Percentiles rank a stretch among this genome's conserved stretches.
These are phyloP conservation scores for Keithomyces neogunnii DNA, from an alignment of 2,329 filamentous ascomycete species.

Conservation along the genomic window DNA sequence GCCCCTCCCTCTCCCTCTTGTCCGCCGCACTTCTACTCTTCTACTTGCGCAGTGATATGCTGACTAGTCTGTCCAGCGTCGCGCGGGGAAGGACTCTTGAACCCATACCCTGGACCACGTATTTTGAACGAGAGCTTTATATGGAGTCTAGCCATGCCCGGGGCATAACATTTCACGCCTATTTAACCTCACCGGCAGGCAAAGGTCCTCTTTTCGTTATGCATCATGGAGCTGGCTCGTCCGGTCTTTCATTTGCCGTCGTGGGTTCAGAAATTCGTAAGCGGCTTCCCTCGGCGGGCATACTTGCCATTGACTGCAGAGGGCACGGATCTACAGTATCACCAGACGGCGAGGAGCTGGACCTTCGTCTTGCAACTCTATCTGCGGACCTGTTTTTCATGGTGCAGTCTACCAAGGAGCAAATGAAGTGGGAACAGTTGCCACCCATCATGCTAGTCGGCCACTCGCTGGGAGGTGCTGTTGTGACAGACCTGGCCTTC, in stretches of 20 bases:
- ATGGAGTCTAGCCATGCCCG: conserved; percentile 42
- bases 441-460: conserved; percentile 81
- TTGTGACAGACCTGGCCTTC: conserved; percentile 78
- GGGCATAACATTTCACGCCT: conserved; percentile 67
- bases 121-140: conserved; percentile 82
- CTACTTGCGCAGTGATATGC: neutral
- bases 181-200: conserved; percentile 72
- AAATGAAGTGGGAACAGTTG: conserved; percentile 64
- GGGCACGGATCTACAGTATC: conserved; percentile 72
- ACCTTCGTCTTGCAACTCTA: conserved; percentile 67
- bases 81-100: conserved; percentile 48
- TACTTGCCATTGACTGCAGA: conserved; percentile 78
- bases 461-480: conserved; percentile 86
- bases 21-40: neutral
- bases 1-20: conserved; percentile 5
- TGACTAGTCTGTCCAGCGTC: conserved; percentile 25
- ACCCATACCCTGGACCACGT: conserved; percentile 76
- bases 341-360: conserved; percentile 31
- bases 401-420: conserved; percentile 55
- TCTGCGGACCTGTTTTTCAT: conserved; percentile 64
- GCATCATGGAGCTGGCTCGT: conserved; percentile 92
- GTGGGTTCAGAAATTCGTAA: conserved; percentile 71
- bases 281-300: conserved; percentile 67
- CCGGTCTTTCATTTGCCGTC: conserved; percentile 82
- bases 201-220: conserved; percentile 79